Evolutionary conservation across 768 basidiomycete genomes (phyloP).

Genomic region (Mycena capillaripes): DNA sequence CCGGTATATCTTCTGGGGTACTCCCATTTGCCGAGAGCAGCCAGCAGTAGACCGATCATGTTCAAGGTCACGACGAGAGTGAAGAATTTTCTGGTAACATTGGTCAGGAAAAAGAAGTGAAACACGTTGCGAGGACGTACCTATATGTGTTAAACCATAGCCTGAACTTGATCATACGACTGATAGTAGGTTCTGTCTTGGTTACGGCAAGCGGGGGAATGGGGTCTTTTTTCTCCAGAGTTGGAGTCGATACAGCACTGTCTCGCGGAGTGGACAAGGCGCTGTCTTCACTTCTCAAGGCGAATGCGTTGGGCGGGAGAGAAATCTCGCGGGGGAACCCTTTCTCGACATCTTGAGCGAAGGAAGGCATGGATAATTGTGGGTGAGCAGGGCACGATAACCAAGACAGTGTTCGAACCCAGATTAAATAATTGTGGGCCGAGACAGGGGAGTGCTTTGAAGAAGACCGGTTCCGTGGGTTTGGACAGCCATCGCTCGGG

Average conservation of each 20-base stretch:
- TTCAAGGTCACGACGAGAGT: slow-evolving; percentile 73
- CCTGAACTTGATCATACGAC: slow-evolving; percentile 70
- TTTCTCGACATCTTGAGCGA: too few relatives aligned
- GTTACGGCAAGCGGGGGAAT: slow-evolving; percentile 24
- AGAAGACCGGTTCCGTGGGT: too few relatives aligned
- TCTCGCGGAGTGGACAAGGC: neutral
- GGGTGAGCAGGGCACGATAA: too few relatives aligned
- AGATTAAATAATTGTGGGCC: too few relatives aligned
- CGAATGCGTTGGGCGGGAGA: too few relatives aligned
- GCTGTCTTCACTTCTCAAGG: neutral
- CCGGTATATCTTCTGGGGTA: slow-evolving; percentile 79
- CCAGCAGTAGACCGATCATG: slow-evolving; percentile 68
- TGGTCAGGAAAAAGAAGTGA: neutral
- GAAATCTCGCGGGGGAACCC: too few relatives aligned
- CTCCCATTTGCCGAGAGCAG: slow-evolving; percentile 73
- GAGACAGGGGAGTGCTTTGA: too few relatives aligned
- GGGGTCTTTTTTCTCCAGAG: neutral
- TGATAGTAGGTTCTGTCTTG: slow-evolving; percentile 56
- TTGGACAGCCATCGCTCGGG: too few relatives aligned
- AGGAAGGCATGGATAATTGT: too few relatives aligned
- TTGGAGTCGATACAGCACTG: neutral
- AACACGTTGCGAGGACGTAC: slow-evolving; percentile 46
- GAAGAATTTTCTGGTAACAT: slow-evolving; percentile 75
- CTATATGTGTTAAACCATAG: slow-evolving; percentile 88
- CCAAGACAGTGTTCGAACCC: too few relatives aligned